Conservation (phyloP, 495 filamentous ascomycete genomes). For the Trypethelium eluteriae region DNA sequence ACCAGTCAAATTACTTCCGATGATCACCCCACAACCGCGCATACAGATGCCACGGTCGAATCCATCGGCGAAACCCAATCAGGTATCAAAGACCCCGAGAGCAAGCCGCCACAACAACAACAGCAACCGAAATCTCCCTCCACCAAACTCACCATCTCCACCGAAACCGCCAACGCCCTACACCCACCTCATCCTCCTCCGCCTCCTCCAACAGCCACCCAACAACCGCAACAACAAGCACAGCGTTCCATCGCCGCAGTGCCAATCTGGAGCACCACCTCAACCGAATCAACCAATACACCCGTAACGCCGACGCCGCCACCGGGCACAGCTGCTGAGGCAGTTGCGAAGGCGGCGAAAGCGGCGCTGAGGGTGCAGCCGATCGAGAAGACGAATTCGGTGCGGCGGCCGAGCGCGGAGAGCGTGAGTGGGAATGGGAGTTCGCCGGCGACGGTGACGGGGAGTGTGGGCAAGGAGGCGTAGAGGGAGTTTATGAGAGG, state of each 20-base stretch:
- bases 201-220: not conserved
- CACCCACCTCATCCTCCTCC: not conserved
- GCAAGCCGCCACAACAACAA: not conserved
- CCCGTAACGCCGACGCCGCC: not conserved
- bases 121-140: not conserved
- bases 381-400: not conserved
- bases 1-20: not conserved
- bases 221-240: not conserved
- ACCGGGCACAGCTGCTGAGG: not conserved
- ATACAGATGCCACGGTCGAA: not conserved
- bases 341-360: not conserved
- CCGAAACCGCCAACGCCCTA: not conserved
- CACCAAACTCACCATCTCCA: not conserved
- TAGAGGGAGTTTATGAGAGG: no score
- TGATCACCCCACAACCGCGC: not conserved
- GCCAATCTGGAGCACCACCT: not conserved
- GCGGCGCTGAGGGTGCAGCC: not conserved
- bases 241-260: not conserved
- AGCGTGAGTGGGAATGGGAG: not conserved
- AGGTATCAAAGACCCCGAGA: not conserved
- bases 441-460: not conserved
- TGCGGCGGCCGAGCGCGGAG: not conserved
- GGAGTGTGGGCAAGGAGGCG: no score
- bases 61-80: not conserved
- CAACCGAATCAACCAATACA: constrained; percentile 1